phyloP scores from a whole-genome alignment of 2,329 filamentous ascomycete genomes.

The Tympanopsis confertula region DNA sequence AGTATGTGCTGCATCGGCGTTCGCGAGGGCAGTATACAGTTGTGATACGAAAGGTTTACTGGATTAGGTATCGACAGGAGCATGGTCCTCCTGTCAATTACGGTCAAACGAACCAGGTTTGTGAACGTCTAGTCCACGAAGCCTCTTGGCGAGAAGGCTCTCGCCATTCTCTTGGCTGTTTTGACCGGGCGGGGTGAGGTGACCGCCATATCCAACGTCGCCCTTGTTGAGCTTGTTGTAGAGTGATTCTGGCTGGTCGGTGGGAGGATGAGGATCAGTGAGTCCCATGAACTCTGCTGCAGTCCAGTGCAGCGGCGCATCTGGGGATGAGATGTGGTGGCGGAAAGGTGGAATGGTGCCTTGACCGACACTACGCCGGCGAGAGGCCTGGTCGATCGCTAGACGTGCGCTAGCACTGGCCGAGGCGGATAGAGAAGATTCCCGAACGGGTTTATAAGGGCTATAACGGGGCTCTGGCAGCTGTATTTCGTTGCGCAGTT shows the following conservation, averaged over 20 bases:
- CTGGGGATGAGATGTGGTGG: slow-evolving; percentile 11
- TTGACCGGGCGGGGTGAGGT: slow-evolving; percentile 28
- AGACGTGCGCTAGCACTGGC: slow-evolving; percentile 7
- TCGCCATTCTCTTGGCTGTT: slow-evolving; percentile 37
- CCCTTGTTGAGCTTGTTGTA: slow-evolving; percentile 62
- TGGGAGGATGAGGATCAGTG: slow-evolving; percentile 21
- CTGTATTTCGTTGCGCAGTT: slow-evolving; percentile 78
- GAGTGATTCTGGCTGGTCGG: slow-evolving; percentile 14
- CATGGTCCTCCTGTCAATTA: too few relatives aligned
- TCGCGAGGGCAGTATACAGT: too few relatives aligned
- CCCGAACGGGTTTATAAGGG: slow-evolving; percentile 61
- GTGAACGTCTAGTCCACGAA: slow-evolving; percentile 49
- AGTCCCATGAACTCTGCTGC: slow-evolving; percentile 8
- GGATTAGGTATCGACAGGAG: too few relatives aligned
- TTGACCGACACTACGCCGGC: slow-evolving; percentile 16
- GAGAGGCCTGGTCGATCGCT: slow-evolving; percentile 5
- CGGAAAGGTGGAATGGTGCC: slow-evolving; percentile 11
- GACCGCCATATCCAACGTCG: slow-evolving; percentile 50
- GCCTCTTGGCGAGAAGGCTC: slow-evolving; percentile 57
- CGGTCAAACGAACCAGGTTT: slow-evolving; percentile 3
- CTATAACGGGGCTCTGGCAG: slow-evolving; percentile 79
- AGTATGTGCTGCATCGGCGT: too few relatives aligned
- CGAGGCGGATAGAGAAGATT: slow-evolving; percentile 26
- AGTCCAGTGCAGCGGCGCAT: slow-evolving; percentile 14
- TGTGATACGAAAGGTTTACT: too few relatives aligned